These are phyloP conservation scores for Boletus rubropictus DNA, from an alignment of 768 basidiomycete genomes.

Conservation along the genomic window DNA sequence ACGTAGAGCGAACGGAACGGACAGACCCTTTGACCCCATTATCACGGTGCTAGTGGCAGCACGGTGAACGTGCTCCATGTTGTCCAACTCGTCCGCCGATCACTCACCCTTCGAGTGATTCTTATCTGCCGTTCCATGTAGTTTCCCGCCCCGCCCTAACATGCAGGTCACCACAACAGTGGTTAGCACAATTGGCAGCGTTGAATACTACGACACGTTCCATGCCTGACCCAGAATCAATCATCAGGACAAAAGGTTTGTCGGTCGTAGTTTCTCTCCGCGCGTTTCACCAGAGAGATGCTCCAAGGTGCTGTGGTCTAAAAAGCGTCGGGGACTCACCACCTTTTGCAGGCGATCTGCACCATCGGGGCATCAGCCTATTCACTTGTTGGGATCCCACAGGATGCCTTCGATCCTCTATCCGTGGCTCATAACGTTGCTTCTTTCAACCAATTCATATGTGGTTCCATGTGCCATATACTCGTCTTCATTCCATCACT, in stretches of 20 bases:
- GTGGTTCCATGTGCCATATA: neutral
- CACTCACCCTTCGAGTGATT: neutral
- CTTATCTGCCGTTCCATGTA: neutral
- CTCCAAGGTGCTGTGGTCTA: neutral
- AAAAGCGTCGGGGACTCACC: neutral
- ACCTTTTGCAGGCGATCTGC: neutral
- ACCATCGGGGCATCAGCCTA: neutral
- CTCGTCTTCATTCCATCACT: neutral
- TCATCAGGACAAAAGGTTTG: neutral
- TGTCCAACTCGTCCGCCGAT: neutral
- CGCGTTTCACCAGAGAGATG: neutral
- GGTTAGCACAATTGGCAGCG: neutral
- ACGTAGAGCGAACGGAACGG: neutral
- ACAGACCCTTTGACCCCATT: neutral
- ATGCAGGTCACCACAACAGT: neutral
- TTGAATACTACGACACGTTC: neutral
- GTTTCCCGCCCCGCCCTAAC: neutral
- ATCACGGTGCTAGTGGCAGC: too few species aligned
- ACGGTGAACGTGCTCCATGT: neutral
- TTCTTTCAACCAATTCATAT: neutral
- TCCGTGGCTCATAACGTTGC: slow-evolving; percentile 5
- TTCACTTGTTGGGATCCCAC: neutral
- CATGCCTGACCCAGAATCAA: neutral
- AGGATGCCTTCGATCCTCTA: neutral
- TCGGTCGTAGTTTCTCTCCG: neutral